Conservation (phyloP, 805 yeast genomes). For the Candida stauntonica region DNA sequence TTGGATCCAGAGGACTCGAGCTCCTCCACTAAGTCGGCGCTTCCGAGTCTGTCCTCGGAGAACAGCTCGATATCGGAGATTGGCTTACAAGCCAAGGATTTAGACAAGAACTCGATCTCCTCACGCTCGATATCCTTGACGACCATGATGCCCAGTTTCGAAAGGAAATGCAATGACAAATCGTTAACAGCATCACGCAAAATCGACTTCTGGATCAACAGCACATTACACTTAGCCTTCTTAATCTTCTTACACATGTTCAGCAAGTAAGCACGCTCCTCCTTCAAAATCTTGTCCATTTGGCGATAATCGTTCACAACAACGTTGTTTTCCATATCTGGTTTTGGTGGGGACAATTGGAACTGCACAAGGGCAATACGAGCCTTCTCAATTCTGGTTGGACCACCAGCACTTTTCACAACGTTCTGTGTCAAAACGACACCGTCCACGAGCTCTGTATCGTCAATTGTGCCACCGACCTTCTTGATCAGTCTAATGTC, state of each 20-base stretch:
- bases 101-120: conserved; percentile 84
- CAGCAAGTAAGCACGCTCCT: conserved; percentile 92
- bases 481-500: conserved; percentile 89
- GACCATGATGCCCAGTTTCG: conserved; percentile 90
- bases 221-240: conserved; percentile 88
- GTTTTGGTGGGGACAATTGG: conserved; percentile 94
- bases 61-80: conserved; percentile 93
- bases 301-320: conserved; percentile 98
- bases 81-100: conserved; percentile 88
- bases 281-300: conserved; percentile 97
- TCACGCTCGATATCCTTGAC: conserved; percentile 97
- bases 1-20: conserved; percentile 42
- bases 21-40: conserved; percentile 91
- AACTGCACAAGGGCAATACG: conserved; percentile 78
- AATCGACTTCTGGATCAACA: conserved; percentile 89
- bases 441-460: conserved; percentile 89
- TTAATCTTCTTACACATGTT: conserved; percentile 95
- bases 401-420: conserved; percentile 90
- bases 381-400: conserved; percentile 91
- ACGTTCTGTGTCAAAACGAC: conserved; percentile 90
- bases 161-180: conserved; percentile 88
- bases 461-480: conserved; percentile 97
- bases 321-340: conserved; percentile 92
- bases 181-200: conserved; percentile 85
- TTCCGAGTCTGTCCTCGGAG: conserved; percentile 87